These are phyloP conservation scores for Vigna nakashimae DNA, from an alignment of 306 rosid genomes.

Conservation along the genomic window DNA sequence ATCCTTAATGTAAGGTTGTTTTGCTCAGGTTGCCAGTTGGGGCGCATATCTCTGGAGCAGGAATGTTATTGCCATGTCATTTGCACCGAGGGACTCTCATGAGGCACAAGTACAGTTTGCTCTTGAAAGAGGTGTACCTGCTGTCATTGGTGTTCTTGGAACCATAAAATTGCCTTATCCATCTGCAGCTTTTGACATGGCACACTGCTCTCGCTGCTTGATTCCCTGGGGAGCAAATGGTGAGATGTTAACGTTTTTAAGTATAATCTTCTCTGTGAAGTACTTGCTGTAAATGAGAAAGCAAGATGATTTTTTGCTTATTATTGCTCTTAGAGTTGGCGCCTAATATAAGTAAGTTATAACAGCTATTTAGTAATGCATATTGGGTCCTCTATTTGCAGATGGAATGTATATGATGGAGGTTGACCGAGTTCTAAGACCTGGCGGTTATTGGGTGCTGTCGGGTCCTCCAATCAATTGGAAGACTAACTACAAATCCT, in stretches of 20 bases:
- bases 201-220: conserved; percentile 97
- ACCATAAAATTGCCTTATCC: conserved; percentile 91
- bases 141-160: conserved; percentile 92
- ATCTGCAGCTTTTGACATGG: conserved; percentile 96
- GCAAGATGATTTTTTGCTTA: not conserved
- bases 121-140: conserved; percentile 96
- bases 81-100: conserved; percentile 96
- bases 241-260: conserved; percentile 48
- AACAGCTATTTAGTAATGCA: conserved; percentile 23
- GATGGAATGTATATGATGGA: conserved; percentile 91
- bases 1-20: conserved; percentile 36
- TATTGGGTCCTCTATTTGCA: conserved; percentile 49
- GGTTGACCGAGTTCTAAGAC: conserved; percentile 96
- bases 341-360: conserved; percentile 29
- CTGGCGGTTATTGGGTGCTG: conserved; percentile 98
- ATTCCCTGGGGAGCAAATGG: conserved; percentile 96
- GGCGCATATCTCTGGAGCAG: conserved; percentile 96
- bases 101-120: conserved; percentile 99
- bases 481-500: conserved; percentile 77
- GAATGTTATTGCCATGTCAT: conserved; percentile 91
- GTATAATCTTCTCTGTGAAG: not conserved
- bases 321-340: conserved; percentile 38
- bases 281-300: conserved; percentile 33
- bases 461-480: conserved; percentile 97
- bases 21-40: conserved; percentile 92